phyloP scores from a whole-genome alignment of 2,329 filamentous ascomycete genomes.

The Rugonectria rugulosa region DNA sequence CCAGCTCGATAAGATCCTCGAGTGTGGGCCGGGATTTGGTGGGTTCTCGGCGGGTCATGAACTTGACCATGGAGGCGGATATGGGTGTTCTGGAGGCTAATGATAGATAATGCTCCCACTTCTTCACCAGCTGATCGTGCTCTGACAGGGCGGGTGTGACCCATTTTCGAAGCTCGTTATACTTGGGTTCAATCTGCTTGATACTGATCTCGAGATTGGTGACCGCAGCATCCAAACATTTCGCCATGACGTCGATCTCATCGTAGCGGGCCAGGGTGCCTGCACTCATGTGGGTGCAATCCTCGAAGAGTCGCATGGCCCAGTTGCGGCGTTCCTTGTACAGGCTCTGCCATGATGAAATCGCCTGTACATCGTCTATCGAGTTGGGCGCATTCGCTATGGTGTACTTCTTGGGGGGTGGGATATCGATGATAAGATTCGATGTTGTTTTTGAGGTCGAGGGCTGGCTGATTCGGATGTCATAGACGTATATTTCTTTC shows the following conservation, averaged over 20 bases:
- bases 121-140: conserved; percentile 67
- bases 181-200: conserved; percentile 74
- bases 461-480: conserved; percentile 75
- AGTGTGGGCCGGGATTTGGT: conserved; percentile 64
- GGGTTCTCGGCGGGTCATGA: conserved; percentile 63
- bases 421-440: conserved; percentile 56
- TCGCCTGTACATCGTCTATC: conserved; percentile 78
- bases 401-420: conserved; percentile 62
- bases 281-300: conserved; percentile 71
- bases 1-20: conserved; percentile 78
- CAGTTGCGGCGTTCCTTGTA: conserved; percentile 84
- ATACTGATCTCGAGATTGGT: conserved; percentile 83
- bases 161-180: conserved; percentile 75
- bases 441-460: conserved; percentile 55
- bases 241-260: conserved; percentile 79
- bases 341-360: conserved; percentile 87
- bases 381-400: conserved; percentile 79
- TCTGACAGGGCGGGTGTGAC: conserved; percentile 71
- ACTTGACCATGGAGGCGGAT: conserved; percentile 69
- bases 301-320: conserved; percentile 74
- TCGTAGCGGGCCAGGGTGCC: conserved; percentile 70
- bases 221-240: conserved; percentile 83
- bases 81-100: conserved; percentile 71
- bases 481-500: conserved; percentile 93
- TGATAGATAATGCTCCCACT: conserved; percentile 74